phyloP scores from a whole-genome alignment of 495 filamentous ascomycete species.

The Daldinia vernicosa region DNA sequence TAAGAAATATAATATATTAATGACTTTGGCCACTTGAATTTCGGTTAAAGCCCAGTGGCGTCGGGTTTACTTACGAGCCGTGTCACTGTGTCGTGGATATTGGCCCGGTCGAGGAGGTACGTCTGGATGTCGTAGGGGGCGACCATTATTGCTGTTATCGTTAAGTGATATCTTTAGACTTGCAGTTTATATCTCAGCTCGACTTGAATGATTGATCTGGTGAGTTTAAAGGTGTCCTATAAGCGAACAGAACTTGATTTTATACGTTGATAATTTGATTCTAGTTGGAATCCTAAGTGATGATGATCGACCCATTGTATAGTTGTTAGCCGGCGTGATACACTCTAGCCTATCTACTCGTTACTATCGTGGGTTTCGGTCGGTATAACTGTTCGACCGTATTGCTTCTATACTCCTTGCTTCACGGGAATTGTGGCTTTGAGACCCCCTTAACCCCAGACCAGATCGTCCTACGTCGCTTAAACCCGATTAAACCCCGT shows the following conservation, averaged over 20 bases:
- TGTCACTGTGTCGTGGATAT: not conserved
- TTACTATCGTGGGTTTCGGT: not conserved
- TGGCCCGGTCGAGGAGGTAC: not conserved
- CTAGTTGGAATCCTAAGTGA: not conserved
- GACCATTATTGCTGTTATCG: not conserved
- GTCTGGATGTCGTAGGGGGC: not conserved
- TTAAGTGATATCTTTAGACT: not conserved
- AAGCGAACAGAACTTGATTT: not conserved
- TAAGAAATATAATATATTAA: not conserved
- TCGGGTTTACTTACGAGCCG: not conserved
- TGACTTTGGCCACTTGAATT: not conserved
- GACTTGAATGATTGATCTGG: not conserved
- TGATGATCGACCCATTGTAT: not conserved
- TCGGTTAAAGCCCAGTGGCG: too few relatives aligned
- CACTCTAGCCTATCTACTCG: not conserved
- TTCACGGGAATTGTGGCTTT: not conserved
- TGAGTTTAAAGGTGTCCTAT: not conserved
- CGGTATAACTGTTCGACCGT: not conserved
- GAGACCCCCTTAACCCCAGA: not conserved
- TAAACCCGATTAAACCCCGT: not conserved
- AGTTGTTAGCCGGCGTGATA: not conserved
- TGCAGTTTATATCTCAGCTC: not conserved
- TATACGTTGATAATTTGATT: not conserved
- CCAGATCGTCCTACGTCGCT: not conserved
- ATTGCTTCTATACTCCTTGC: not conserved